A percentile compares a stretch with the other conserved stretches of the same genome.
Conservation (phyloP, 352 stramenopile genomes). For the Globisporangium carolinianum region DNA sequence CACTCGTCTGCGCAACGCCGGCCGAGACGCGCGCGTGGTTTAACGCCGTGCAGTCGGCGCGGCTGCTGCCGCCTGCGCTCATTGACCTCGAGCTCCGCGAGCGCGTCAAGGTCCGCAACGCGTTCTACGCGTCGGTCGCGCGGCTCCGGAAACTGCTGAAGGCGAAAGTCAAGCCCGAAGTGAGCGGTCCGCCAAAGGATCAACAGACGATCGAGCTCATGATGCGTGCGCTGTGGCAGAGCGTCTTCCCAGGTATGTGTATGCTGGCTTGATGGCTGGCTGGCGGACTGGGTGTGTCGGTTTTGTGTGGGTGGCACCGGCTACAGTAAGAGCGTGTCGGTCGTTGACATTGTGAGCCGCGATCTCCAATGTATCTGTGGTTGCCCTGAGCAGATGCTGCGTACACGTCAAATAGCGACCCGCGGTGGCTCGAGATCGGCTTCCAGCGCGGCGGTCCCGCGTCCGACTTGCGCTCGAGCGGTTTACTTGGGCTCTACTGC, state of each 20-base stretch:
- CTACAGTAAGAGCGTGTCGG: too few species aligned
- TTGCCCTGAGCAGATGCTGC: conserved; percentile 18
- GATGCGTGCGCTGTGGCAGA: conserved; percentile 63
- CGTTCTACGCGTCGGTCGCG: conserved; percentile 58
- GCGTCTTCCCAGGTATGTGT: conserved; percentile 35
- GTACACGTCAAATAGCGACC: conserved; percentile 69
- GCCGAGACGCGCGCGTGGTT: conserved; percentile 65
- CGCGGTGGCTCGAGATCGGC: conserved; percentile 74
- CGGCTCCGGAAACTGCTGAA: conserved; percentile 71
- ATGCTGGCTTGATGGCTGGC: neutral
- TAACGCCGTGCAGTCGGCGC: conserved; percentile 56
- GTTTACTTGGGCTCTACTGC: conserved; percentile 78
- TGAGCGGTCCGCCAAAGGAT: conserved; percentile 58
- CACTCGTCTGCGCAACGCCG: conserved; percentile 42
- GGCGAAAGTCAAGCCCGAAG: conserved; percentile 71
- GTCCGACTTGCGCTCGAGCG: conserved; percentile 77
- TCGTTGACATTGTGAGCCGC: too few species aligned
- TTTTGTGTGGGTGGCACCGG: too few species aligned
- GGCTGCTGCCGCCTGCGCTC: conserved; percentile 53
- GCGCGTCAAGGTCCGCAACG: conserved; percentile 58
- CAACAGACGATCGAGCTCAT: conserved; percentile 73
- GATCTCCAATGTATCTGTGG: too few species aligned
- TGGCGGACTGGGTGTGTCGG: neutral
- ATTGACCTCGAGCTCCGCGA: conserved; percentile 77
- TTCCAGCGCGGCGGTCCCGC: conserved; percentile 77